A percentile compares a stretch with the other conserved stretches of the same genome.
Conservation (phyloP, 192 early-diverging fungal genomes). For the Umbelopsis ramanniana region DNA sequence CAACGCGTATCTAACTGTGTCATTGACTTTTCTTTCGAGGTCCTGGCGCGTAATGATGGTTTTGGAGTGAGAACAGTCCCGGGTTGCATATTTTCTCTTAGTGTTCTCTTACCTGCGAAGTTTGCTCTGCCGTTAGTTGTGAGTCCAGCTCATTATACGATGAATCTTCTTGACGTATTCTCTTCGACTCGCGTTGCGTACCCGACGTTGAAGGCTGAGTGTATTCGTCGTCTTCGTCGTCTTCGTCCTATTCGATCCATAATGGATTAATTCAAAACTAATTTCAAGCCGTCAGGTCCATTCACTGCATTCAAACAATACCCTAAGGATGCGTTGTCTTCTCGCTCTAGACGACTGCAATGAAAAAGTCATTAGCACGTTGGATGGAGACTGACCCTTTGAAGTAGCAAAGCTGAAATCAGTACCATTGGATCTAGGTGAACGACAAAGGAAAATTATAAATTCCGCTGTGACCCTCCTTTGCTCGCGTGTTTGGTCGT, state of each 20-base stretch:
- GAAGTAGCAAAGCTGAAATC: too few species aligned
- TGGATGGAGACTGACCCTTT: not conserved
- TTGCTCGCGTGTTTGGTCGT: not conserved
- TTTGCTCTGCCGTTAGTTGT: not conserved
- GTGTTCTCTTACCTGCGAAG: not conserved
- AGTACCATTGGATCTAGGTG: too few species aligned
- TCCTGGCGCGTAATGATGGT: constrained; percentile 40
- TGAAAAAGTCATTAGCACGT: not conserved
- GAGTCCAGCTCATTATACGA: not conserved
- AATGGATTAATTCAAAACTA: not conserved
- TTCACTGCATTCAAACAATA: not conserved
- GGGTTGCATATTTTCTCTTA: not conserved
- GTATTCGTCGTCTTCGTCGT: constrained; percentile 1
- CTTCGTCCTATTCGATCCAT: not conserved
- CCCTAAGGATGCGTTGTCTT: not conserved
- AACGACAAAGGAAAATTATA: too few species aligned
- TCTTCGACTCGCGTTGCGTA: constrained; percentile 1
- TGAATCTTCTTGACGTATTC: not conserved
- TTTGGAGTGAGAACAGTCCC: too few species aligned
- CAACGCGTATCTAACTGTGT: constrained; percentile 63
- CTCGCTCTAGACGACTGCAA: not conserved
- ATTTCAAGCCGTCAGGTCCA: not conserved
- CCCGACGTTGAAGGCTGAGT: not conserved
- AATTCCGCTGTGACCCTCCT: not conserved
- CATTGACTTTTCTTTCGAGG: constrained; percentile 60